Evolutionary conservation across 441 rosid genomes (phyloP).

Genomic region (Metrosideros polymorpha): DNA sequence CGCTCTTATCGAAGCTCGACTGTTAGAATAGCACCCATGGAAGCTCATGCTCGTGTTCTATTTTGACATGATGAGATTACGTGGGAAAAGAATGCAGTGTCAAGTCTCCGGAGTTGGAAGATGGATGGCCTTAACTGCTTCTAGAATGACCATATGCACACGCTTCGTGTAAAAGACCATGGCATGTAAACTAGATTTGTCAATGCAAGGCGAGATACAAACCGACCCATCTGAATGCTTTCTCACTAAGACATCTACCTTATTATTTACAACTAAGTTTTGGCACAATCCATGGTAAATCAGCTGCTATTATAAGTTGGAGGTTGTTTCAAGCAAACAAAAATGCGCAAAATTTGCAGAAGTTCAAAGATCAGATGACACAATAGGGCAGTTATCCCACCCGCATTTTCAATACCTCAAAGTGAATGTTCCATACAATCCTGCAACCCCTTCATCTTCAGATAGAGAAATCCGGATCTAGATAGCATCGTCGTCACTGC

Average conservation of each 20-base stretch:
- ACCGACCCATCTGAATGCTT: neutral
- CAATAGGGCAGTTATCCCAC: too few relatives aligned
- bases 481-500: neutral
- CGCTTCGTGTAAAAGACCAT: neutral
- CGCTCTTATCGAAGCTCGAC: rapidly evolving
- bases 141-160: neutral
- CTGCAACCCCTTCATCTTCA: neutral
- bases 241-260: neutral
- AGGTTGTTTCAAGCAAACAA: rapidly evolving
- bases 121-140: neutral
- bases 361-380: too few relatives aligned
- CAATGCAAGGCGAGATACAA: neutral
- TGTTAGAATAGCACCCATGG: rapidly evolving
- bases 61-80: rapidly evolving
- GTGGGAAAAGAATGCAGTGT: rapidly evolving
- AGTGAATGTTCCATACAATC: neutral
- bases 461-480: neutral
- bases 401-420: too few relatives aligned
- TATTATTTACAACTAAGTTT: too few relatives aligned
- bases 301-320: neutral
- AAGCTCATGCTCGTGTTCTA: neutral
- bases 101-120: neutral
- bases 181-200: neutral
- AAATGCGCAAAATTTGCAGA: neutral
- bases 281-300: neutral